phyloP scores from a whole-genome alignment of 2,329 filamentous ascomycete genomes.

The Fusarium acutatum region DNA sequence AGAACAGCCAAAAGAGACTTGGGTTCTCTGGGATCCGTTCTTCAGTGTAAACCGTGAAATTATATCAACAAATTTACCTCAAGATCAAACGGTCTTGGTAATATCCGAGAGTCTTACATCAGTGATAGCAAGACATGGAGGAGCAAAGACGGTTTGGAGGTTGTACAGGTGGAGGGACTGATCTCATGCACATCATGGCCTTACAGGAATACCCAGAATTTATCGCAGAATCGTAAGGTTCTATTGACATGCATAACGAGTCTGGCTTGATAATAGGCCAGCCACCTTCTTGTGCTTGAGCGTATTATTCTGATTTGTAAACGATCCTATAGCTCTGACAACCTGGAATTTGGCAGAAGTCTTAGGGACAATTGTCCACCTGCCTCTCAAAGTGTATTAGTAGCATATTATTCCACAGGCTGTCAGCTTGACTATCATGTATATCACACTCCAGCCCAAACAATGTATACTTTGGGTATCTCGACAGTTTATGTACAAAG shows the following conservation, averaged over 20 bases:
- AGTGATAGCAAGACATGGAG: not conserved
- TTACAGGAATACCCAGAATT: not conserved
- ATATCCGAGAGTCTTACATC: not conserved
- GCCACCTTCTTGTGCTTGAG: not conserved
- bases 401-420: not conserved
- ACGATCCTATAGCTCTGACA: not conserved
- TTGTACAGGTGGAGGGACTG: not conserved
- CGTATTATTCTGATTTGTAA: not conserved
- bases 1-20: not conserved
- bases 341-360: not conserved
- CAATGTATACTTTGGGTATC: not conserved
- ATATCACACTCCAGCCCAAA: not conserved
- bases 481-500: not conserved
- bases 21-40: not conserved
- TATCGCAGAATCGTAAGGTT: not conserved
- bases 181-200: too few relatives aligned
- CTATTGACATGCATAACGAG: too few relatives aligned
- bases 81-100: not conserved
- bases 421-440: not conserved
- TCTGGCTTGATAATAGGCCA: not conserved
- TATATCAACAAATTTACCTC: not conserved
- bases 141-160: not conserved
- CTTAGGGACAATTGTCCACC: too few relatives aligned
- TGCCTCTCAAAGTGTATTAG: not conserved
- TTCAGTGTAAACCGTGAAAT: not conserved